Evolutionary conservation across 306 rosid species (phyloP), one percentile per base, ranked within the genome.

Genomic region (Luffa acutangula): DNA sequence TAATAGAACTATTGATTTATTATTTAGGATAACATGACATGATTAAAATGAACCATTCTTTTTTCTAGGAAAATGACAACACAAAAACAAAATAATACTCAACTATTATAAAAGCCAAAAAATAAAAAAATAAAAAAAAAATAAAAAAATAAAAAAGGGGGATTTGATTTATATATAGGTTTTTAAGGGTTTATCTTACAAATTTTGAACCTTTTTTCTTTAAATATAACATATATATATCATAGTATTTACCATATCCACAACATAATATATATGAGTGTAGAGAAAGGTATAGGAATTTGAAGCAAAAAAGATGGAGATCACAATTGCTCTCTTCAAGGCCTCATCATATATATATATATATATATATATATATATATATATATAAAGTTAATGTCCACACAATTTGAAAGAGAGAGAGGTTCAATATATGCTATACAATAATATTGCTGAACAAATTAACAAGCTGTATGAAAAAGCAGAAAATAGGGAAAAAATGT

Each of bases 281-380:
- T 75, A 77, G 75, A 75, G 79, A 85, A 60, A 75, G 54, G 20
- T 4, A 59, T 80, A 43, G 76, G 75, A 78, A 45, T 77, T 69
- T 5, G 76, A n/a, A 56, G 41, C 82, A 21, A 78, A 56, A 15
- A 48, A n/a, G 84, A 89, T 6, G 79, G 84, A 43, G 85, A 85
- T 25, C 31, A 25, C 88, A 82, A 75, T 86, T 75, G 42, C 62
- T 74, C 79, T 85, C 46, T 48, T 75, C 80, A 80, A 85, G 43
- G 64, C 87, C 89, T 88, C 81, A 73, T 67, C 71, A 63, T 25
- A 25, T 0, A 25, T 25, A 25, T 25, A 25, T 25, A 25, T 25
- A 25, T 25, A 25, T 25, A 25, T 25, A 25, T 25, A 25, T 0
- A 25, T 25, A 25, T 25, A 25, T 25, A 25, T 25, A 25, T 25